Evolutionary conservation across 2,329 filamentous ascomycete species (phyloP).

Genomic region (Talaromyces marneffei): DNA sequence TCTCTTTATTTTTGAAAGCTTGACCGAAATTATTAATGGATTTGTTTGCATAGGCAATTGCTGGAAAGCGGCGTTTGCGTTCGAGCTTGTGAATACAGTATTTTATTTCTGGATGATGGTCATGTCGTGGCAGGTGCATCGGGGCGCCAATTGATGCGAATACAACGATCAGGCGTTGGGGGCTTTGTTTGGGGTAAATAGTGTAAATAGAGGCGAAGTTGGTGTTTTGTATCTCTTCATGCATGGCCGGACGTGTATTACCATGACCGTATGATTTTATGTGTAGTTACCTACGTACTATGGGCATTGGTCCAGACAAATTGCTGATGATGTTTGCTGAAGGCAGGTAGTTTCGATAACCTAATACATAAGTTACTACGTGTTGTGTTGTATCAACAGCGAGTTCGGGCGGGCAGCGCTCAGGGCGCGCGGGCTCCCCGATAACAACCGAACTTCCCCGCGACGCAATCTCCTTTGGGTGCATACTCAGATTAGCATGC

Average conservation of each 20-base stretch:
- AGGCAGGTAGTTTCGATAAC: neutral
- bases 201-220: conserved; percentile 6
- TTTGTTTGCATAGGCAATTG: conserved; percentile 45
- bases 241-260: neutral
- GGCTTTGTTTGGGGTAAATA: neutral
- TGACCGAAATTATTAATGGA: neutral
- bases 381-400: too few relatives aligned
- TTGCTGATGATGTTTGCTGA: neutral
- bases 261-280: neutral
- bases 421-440: too few relatives aligned
- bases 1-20: neutral
- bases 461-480: neutral
- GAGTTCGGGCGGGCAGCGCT: too few relatives aligned
- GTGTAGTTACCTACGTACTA: neutral
- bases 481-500: neutral
- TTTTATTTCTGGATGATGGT: conserved; percentile 63
- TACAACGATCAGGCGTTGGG: neutral
- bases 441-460: neutral
- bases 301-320: neutral
- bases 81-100: conserved; percentile 58
- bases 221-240: conserved; percentile 2
- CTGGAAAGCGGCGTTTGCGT: conserved; percentile 59
- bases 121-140: conserved; percentile 52
- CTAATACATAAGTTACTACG: too few relatives aligned
- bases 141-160: conserved; percentile 22